Evolutionary conservation across 306 rosid species (phyloP).

Genomic region (Macrotyloma uniflorum): DNA sequence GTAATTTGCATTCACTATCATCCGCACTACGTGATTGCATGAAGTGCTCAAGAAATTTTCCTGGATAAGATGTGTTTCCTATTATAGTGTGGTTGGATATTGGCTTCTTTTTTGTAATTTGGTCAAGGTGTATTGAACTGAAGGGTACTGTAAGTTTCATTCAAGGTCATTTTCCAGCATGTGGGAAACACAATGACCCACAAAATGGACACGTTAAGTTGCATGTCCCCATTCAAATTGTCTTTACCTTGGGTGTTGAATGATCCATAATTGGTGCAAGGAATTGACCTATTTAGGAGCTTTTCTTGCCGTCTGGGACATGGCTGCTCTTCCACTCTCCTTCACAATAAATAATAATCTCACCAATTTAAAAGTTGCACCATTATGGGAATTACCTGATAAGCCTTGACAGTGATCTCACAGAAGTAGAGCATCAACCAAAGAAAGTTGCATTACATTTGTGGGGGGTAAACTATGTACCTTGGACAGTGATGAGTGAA

Average conservation of each 20-base stretch:
- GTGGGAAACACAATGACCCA: slow-evolving; percentile 46
- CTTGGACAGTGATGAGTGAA: not conserved
- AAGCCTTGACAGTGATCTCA: slow-evolving; percentile 26
- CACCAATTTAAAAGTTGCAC: not conserved
- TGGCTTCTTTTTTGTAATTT: not conserved
- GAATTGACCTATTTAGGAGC: slow-evolving; percentile 27
- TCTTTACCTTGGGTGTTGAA: not conserved
- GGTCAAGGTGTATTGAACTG: not conserved
- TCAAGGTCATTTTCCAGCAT: slow-evolving; percentile 37
- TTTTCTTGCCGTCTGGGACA: slow-evolving; percentile 52
- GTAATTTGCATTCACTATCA: not conserved
- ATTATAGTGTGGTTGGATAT: not conserved
- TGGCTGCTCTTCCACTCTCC: not conserved
- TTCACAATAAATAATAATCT: not conserved
- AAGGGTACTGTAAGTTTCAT: slow-evolving; percentile 19
- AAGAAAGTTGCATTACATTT: not conserved
- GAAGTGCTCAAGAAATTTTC: slow-evolving; percentile 32
- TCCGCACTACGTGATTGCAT: slow-evolving; percentile 31
- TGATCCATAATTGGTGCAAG: slow-evolving; percentile 24
- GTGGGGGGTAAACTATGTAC: not conserved
- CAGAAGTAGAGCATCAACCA: not conserved
- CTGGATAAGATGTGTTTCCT: not conserved
- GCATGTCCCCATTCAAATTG: slow-evolving; percentile 8
- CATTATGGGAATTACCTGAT: not conserved
- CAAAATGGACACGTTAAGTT: slow-evolving; percentile 2